These are phyloP conservation scores for Avena sativa DNA, from an alignment of 176 grass and related monocot species.

Conservation along the genomic window DNA sequence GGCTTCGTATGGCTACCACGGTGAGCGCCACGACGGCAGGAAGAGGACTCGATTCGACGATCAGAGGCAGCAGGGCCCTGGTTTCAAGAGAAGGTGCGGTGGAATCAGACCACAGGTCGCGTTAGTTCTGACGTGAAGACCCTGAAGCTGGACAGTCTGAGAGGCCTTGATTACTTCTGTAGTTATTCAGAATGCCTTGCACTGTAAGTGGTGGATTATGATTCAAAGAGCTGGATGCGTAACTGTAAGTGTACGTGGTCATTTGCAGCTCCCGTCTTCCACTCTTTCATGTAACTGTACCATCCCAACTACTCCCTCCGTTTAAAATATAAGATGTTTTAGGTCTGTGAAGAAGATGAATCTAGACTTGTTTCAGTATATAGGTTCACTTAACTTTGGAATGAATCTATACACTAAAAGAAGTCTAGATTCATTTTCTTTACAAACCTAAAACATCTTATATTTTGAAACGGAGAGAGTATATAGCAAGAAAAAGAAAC, in stretches of 20 bases:
- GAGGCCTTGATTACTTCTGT: neutral
- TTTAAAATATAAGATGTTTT: too few species aligned
- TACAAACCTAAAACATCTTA: too few species aligned
- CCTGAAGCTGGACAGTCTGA: neutral
- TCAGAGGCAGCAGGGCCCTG: neutral
- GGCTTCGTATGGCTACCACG: neutral
- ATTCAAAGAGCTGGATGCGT: neutral
- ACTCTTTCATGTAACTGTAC: neutral
- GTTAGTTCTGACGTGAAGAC: neutral
- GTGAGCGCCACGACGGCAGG: neutral
- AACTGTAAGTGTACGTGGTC: neutral
- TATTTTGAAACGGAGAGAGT: too few species aligned
- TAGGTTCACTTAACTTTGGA: too few species aligned
- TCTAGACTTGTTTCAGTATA: too few species aligned
- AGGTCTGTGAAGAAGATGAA: too few species aligned
- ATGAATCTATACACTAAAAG: too few species aligned
- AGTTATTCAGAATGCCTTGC: neutral
- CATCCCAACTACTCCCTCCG: neutral
- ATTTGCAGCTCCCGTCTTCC: neutral
- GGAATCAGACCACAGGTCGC: neutral
- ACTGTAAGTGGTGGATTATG: neutral
- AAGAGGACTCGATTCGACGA: conserved; percentile 1
- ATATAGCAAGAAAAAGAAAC: too few species aligned
- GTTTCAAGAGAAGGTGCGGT: conserved; percentile 25
- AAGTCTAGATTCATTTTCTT: too few species aligned